A percentile compares a stretch with the other conserved stretches of the same genome.
Conservation (phyloP, 2,329 filamentous ascomycete species). For the Elsinoe perseae region DNA sequence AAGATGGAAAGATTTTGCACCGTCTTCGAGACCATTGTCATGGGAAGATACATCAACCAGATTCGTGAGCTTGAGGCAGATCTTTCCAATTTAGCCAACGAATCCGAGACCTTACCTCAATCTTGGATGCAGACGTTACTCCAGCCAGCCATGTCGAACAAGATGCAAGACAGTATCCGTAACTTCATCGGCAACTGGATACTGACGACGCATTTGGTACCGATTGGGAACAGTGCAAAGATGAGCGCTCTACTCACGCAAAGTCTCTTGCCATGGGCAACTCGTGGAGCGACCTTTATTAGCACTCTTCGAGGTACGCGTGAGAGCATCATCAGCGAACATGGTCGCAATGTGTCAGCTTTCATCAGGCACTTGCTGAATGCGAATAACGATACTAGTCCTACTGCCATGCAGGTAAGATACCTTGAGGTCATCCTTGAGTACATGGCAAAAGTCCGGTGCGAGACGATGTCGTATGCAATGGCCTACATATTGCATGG, state of each 20-base stretch:
- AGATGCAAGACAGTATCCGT: conserved; percentile 40
- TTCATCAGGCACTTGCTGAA: conserved; percentile 31
- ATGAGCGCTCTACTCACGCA: conserved; percentile 33
- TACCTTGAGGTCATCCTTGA: conserved; percentile 30
- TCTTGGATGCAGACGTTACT: conserved; percentile 39
- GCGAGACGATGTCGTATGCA: conserved; percentile 29
- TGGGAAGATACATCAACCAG: conserved; percentile 44
- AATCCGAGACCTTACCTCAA: conserved; percentile 26
- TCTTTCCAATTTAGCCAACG: conserved; percentile 32
- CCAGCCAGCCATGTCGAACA: conserved; percentile 33
- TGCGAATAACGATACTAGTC: conserved; percentile 16
- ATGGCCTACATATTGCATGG: conserved; percentile 39
- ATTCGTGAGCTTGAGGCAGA: conserved; percentile 40
- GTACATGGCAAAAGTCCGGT: conserved; percentile 24
- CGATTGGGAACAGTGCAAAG: conserved; percentile 20
- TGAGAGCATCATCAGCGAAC: conserved; percentile 29
- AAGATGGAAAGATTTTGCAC: conserved; percentile 39
- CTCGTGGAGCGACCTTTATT: conserved; percentile 39
- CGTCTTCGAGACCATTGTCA: conserved; percentile 42
- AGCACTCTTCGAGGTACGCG: conserved; percentile 30
- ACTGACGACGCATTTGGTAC: conserved; percentile 27
- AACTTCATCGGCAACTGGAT: conserved; percentile 42
- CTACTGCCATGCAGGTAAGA: conserved; percentile 12
- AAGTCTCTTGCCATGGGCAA: conserved; percentile 42
- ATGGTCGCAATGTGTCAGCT: conserved; percentile 34